Evolutionary conservation across 495 filamentous ascomycete species (phyloP).

Genomic region (Rhypophila decipiens): DNA sequence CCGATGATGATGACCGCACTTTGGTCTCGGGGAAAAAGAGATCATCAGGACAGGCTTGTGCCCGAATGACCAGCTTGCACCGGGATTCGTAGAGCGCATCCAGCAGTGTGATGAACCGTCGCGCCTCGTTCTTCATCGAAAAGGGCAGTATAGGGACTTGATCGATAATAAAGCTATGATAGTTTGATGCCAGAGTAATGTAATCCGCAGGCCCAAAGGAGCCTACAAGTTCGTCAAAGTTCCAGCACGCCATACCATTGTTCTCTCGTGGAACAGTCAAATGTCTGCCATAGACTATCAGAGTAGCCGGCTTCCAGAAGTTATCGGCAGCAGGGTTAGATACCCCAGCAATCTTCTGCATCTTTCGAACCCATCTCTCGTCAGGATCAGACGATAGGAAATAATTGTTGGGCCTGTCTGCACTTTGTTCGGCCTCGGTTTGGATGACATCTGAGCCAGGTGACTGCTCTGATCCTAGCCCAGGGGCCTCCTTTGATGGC

Average conservation of each 20-base stretch:
- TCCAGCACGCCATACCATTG: constrained; percentile 46
- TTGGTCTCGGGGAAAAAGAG: constrained; percentile 62
- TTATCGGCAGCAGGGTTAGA: constrained; percentile 2
- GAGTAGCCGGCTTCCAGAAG: constrained; percentile 40
- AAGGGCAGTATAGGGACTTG: constrained; percentile 51
- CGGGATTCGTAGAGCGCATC: constrained; percentile 66
- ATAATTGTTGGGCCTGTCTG: background rate
- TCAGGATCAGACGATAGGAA: constrained; percentile 10
- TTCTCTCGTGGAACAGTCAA: constrained; percentile 46
- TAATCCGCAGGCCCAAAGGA: constrained; percentile 65
- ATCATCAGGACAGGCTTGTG: constrained; percentile 53
- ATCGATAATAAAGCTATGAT: constrained; percentile 60
- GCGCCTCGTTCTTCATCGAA: constrained; percentile 62
- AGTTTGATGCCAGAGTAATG: constrained; percentile 61
- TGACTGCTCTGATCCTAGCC: too few species aligned
- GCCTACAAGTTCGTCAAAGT: constrained; percentile 54
- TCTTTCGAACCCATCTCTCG: constrained; percentile 7
- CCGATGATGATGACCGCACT: background rate
- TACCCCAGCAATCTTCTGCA: background rate
- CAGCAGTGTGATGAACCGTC: constrained; percentile 63
- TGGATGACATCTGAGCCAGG: background rate
- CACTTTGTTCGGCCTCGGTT: background rate
- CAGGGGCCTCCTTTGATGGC: too few species aligned
- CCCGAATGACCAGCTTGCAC: constrained; percentile 56
- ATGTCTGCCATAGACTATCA: constrained; percentile 55